These are phyloP conservation scores for Fusarium guadeloupense DNA, from an alignment of 2,329 filamentous ascomycete genomes.

Conservation along the genomic window DNA sequence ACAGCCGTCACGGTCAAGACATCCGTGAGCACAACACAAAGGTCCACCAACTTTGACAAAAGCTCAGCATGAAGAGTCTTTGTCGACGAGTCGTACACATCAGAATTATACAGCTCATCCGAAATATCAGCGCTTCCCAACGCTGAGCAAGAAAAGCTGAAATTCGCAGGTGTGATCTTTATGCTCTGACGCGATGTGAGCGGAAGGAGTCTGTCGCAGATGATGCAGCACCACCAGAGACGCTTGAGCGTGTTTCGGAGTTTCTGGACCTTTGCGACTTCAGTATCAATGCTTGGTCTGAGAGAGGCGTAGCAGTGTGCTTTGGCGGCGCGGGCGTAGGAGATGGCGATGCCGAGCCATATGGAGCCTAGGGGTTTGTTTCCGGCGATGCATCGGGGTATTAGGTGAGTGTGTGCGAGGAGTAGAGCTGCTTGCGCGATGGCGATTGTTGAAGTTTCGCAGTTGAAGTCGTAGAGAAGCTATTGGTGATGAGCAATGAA, in stretches of 20 bases:
- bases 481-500: not conserved
- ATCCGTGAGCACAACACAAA: slow-evolving; percentile 38
- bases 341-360: slow-evolving; percentile 41
- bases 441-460: slow-evolving; percentile 37
- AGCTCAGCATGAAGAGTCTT: slow-evolving; percentile 35
- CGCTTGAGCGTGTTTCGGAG: slow-evolving; percentile 37
- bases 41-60: slow-evolving; percentile 34
- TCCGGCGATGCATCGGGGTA: slow-evolving; percentile 38
- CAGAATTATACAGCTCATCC: slow-evolving; percentile 36
- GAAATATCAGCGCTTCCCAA: slow-evolving; percentile 32
- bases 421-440: slow-evolving; percentile 39
- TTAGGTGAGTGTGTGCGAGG: slow-evolving; percentile 39
- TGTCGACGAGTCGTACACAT: slow-evolving; percentile 36
- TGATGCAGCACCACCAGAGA: slow-evolving; percentile 42
- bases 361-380: slow-evolving; percentile 41
- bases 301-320: slow-evolving; percentile 37
- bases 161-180: slow-evolving; percentile 39
- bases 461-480: slow-evolving; percentile 42
- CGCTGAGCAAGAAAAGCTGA: slow-evolving; percentile 30
- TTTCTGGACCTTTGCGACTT: slow-evolving; percentile 23
- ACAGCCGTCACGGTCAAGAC: slow-evolving; percentile 33
- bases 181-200: slow-evolving; percentile 39
- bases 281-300: slow-evolving; percentile 3
- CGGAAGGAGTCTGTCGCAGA: slow-evolving; percentile 34
- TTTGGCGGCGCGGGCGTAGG: slow-evolving; percentile 39